phyloP scores from a whole-genome alignment of 768 basidiomycete genomes.

The Mycena latifolia region DNA sequence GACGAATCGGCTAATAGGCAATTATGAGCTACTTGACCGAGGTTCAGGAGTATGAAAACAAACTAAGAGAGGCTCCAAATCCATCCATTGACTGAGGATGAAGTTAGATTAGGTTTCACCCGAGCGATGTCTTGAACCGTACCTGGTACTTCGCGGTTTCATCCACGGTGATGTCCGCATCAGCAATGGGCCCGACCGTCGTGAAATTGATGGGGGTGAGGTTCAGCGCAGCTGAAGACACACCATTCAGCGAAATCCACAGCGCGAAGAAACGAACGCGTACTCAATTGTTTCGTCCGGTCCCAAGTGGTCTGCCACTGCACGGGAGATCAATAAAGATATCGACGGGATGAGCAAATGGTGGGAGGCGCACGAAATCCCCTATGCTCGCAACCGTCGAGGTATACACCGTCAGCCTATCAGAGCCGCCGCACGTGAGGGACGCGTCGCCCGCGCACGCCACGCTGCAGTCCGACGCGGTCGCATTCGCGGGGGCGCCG shows the following conservation, averaged over 20 bases:
- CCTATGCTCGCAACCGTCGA: conserved; percentile 4
- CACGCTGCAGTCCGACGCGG: conserved; percentile 8
- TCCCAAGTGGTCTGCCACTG: conserved; percentile 30
- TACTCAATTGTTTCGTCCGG: conserved; percentile 3
- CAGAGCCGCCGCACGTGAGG: not conserved
- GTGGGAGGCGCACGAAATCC: conserved; percentile 10
- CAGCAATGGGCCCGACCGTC: conserved; percentile 52
- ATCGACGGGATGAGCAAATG: not conserved
- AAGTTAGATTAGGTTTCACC: not conserved
- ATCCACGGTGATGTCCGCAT: conserved; percentile 57
- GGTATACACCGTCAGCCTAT: conserved; percentile 7
- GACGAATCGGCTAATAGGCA: conserved; percentile 59
- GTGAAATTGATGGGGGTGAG: conserved; percentile 37
- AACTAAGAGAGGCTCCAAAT: conserved; percentile 61
- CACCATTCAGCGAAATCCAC: not conserved
- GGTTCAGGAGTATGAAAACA: not conserved
- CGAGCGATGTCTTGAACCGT: not conserved
- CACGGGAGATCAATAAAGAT: not conserved
- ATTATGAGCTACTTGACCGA: conserved; percentile 15
- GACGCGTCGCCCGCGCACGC: conserved; percentile 6
- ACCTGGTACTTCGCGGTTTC: conserved; percentile 54
- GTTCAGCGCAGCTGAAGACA: conserved; percentile 1
- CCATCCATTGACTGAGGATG: conserved; percentile 50
- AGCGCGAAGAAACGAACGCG: not conserved
- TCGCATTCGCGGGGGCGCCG: conserved; percentile 12